Evolutionary conservation across 192 early-diverging fungal genomes (phyloP).

Genomic region (Mortierella hygrophila): DNA sequence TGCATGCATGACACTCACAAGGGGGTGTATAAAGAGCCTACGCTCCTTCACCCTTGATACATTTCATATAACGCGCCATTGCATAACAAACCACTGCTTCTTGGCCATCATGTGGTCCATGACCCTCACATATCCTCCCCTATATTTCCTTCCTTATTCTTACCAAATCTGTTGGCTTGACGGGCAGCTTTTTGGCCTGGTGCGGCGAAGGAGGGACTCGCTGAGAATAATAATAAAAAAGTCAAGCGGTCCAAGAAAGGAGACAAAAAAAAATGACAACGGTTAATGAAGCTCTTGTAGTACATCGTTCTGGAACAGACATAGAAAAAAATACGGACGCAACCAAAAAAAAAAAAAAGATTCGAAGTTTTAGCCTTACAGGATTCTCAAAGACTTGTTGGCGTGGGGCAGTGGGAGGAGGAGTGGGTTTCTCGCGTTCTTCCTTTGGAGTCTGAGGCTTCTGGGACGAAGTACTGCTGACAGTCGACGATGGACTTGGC

Average conservation of each 20-base stretch:
- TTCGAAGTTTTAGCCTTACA: conserved; percentile 16
- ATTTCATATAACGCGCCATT: neutral
- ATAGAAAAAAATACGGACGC: neutral
- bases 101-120: conserved; percentile 13
- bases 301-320: too few species aligned
- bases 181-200: conserved; percentile 24
- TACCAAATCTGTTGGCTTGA: conserved; percentile 34
- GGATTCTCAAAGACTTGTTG: conserved; percentile 34
- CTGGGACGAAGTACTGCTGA: neutral
- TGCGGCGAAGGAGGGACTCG: conserved; percentile 14
- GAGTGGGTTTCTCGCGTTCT: conserved; percentile 30
- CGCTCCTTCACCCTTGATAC: neutral
- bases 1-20: conserved; percentile 1
- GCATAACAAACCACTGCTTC: neutral
- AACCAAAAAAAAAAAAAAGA: neutral
- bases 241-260: neutral
- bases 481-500: conserved; percentile 41
- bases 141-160: conserved; percentile 20
- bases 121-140: conserved; percentile 4
- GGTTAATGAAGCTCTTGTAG: neutral
- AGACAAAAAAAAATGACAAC: neutral
- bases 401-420: conserved; percentile 11
- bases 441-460: conserved; percentile 18
- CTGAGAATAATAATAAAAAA: conserved; percentile 20
- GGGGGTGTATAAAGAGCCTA: neutral